Conservation (phyloP, 208 protist species). For the Trypanosoma cruzi region DNA sequence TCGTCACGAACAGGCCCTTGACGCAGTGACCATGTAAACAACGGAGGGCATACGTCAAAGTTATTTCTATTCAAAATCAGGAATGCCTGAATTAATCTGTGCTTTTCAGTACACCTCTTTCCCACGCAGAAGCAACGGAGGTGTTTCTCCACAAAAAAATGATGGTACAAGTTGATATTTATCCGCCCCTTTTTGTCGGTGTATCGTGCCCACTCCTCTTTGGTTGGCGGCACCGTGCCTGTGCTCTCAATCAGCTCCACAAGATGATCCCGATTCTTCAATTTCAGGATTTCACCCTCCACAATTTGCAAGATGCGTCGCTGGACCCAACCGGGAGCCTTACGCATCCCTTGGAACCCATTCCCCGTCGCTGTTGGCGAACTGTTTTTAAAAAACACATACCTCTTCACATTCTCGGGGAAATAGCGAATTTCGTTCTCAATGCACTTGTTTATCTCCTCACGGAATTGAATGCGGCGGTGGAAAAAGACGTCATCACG, state of each 20-base stretch:
- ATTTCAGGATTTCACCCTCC: constrained; percentile 41
- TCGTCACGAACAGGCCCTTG: constrained; percentile 37
- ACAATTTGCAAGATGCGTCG: constrained; percentile 24
- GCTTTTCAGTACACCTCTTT: not conserved
- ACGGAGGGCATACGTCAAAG: constrained; percentile 32
- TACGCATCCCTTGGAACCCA: constrained; percentile 26
- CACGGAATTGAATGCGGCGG: constrained; percentile 41
- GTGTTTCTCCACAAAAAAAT: constrained; percentile 10
- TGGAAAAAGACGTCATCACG: constrained; percentile 51
- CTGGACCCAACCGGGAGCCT: constrained; percentile 18
- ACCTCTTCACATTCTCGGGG: constrained; percentile 46
- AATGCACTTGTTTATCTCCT: constrained; percentile 45
- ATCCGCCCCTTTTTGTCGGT: constrained; percentile 61
- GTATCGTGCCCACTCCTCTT: constrained; percentile 53
- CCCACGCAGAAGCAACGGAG: constrained; percentile 16
- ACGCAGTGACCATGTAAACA: constrained; percentile 24
- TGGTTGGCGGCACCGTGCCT: constrained; percentile 34
- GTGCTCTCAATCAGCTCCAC: constrained; percentile 43
- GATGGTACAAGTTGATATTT: constrained; percentile 50
- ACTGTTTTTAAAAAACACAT: constrained; percentile 65
- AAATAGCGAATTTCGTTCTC: constrained; percentile 73
- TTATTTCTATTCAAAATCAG: constrained; percentile 30
- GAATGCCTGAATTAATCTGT: constrained; percentile 26
- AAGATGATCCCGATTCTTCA: constrained; percentile 48
- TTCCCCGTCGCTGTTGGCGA: not conserved